Conservation (phyloP, 192 early-diverging fungal genomes). For the Spinellus fusiger region DNA sequence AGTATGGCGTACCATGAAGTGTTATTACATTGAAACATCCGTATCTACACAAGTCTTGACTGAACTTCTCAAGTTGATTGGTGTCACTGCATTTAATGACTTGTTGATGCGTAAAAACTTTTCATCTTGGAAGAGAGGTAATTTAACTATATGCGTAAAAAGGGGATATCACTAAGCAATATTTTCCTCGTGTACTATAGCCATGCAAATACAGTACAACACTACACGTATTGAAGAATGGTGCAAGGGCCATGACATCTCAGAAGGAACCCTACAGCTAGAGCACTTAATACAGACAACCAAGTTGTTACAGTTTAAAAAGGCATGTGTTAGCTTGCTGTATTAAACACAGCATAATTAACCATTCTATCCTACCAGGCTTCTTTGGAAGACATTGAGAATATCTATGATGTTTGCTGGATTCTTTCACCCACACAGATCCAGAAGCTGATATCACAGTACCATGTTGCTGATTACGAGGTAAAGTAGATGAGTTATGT, state of each 20-base stretch:
- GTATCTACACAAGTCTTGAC: conserved; percentile 91
- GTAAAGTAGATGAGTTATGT: conserved; percentile 21
- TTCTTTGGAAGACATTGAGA: conserved; percentile 81
- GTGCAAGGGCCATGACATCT: conserved; percentile 92
- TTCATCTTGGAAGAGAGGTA: conserved; percentile 96
- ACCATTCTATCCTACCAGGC: conserved; percentile 24
- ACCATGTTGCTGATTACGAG: conserved; percentile 95
- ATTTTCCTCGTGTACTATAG: conserved; percentile 16
- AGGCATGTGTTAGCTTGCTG: conserved; percentile 29
- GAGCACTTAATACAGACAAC: conserved; percentile 95
- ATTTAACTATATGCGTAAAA: neutral
- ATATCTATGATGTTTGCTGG: conserved; percentile 98
- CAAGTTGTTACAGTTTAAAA: conserved; percentile 94
- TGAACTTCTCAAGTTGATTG: conserved; percentile 91
- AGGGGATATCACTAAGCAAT: too few species aligned
- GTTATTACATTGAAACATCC: conserved; percentile 92
- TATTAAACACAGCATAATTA: neutral
- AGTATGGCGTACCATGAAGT: conserved; percentile 91
- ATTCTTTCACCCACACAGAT: conserved; percentile 94
- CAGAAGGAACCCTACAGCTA: conserved; percentile 83
- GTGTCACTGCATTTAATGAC: conserved; percentile 94
- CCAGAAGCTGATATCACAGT: conserved; percentile 94
- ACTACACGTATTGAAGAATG: conserved; percentile 96
- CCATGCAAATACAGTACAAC: conserved; percentile 99
- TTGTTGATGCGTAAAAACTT: conserved; percentile 98